These are phyloP conservation scores for Caryopteris hybrid DNA, from an alignment of 305 asterid genomes.

Conservation along the genomic window DNA sequence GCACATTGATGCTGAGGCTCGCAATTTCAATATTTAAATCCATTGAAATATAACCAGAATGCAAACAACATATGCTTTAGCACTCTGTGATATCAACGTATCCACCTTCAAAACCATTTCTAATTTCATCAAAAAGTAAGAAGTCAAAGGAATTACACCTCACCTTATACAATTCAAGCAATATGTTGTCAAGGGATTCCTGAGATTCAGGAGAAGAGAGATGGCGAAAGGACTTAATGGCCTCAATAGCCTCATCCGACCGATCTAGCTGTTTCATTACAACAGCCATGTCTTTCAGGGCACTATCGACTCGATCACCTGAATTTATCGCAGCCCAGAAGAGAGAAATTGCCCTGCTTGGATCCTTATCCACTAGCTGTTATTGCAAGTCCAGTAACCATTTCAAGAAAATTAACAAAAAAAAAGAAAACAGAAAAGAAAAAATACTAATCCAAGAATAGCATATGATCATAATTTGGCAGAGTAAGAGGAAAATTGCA, in stretches of 20 bases:
- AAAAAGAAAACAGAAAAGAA: too few species aligned
- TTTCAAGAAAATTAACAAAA: neutral
- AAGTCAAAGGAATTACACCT: neutral
- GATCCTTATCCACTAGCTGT: slow-evolving; percentile 85
- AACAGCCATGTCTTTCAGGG: slow-evolving; percentile 94
- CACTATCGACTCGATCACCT: slow-evolving; percentile 90
- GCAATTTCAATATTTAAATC: neutral
- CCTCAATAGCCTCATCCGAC: slow-evolving; percentile 89
- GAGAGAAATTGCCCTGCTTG: slow-evolving; percentile 70
- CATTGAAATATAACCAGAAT: too few species aligned
- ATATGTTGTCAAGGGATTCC: slow-evolving; percentile 77
- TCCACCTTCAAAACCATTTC: neutral
- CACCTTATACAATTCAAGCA: slow-evolving; percentile 82
- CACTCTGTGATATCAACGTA: too few species aligned
- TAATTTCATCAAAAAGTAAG: too few species aligned
- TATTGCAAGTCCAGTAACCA: neutral
- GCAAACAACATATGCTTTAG: too few species aligned
- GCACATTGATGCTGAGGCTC: neutral
- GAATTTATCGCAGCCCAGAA: slow-evolving; percentile 94
- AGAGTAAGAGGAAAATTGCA: neutral
- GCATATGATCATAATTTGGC: neutral
- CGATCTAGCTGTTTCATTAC: slow-evolving; percentile 87
- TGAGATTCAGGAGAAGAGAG: slow-evolving; percentile 82
- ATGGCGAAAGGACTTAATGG: slow-evolving; percentile 89
- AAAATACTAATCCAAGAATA: neutral